phyloP scores from a whole-genome alignment of 768 basidiomycete species.

The Xerocomellus chrysenteron region DNA sequence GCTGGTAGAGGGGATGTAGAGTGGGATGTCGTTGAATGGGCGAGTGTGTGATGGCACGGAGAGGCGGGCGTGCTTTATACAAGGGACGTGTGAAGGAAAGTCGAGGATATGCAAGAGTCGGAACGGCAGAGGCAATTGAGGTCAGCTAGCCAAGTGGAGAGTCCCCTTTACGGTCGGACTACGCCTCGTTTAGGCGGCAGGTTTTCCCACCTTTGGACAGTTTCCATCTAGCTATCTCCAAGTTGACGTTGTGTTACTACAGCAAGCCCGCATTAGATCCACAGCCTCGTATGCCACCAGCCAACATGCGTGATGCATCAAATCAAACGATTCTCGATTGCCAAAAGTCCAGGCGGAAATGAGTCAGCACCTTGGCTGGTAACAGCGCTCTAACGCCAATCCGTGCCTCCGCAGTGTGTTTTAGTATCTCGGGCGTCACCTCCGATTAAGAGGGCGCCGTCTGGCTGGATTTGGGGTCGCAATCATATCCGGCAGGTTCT shows the following conservation, averaged over 20 bases:
- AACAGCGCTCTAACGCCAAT: conserved; percentile 32
- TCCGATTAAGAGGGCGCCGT: not conserved
- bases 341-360: not conserved
- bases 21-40: conserved; percentile 2
- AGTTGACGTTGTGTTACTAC: not conserved
- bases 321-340: not conserved
- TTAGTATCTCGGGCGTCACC: not conserved
- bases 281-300: not conserved
- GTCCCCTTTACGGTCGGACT: conserved; percentile 25
- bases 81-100: conserved; percentile 29
- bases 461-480: no score
- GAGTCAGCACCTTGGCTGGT: not conserved
- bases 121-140: conserved; percentile 5
- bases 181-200: conserved; percentile 23
- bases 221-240: conserved; percentile 4
- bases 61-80: conserved; percentile 26
- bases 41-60: not conserved
- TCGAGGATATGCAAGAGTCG: conserved; percentile 7
- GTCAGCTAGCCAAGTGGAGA: conserved; percentile 3
- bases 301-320: not conserved
- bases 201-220: conserved; percentile 26
- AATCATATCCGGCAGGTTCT: no score
- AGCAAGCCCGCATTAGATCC: not conserved
- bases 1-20: not conserved
- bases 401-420: not conserved